A percentile compares a stretch with the other conserved stretches of the same genome.
phyloP scores from a whole-genome alignment of 768 basidiomycete species.

The Suillus luteus region DNA sequence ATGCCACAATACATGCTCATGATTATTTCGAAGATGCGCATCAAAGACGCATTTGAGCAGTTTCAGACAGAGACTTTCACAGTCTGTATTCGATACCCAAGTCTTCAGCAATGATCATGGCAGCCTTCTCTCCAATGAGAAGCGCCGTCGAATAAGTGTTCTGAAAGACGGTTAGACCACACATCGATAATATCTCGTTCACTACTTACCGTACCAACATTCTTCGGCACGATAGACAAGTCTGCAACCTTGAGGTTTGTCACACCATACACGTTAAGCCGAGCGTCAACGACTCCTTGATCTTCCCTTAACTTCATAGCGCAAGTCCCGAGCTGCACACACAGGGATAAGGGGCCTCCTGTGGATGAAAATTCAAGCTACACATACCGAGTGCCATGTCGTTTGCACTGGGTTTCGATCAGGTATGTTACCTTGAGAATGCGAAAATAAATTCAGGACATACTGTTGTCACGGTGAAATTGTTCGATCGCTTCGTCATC shows the following conservation, averaged over 20 bases:
- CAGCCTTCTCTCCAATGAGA: constrained; percentile 62
- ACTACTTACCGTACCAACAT: constrained; percentile 31
- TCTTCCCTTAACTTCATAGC: constrained; percentile 62
- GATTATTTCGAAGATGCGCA: background rate
- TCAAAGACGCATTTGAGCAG: background rate
- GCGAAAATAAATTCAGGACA: background rate
- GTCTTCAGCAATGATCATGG: constrained; percentile 59
- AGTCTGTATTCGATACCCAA: constrained; percentile 28
- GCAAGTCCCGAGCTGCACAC: constrained; percentile 58
- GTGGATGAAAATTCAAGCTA: background rate
- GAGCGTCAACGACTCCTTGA: constrained; percentile 29
- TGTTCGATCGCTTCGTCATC: constrained; percentile 39
- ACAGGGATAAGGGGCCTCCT: background rate
- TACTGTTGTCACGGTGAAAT: constrained; percentile 27
- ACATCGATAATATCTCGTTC: background rate
- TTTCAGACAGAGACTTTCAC: background rate
- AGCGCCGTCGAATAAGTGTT: constrained; percentile 48
- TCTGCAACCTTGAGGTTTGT: constrained; percentile 20
- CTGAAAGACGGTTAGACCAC: constrained; percentile 13
- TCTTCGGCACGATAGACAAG: constrained; percentile 27
- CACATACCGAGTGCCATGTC: constrained; percentile 37
- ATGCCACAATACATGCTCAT: background rate
- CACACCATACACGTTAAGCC: constrained; percentile 20
- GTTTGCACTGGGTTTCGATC: constrained; percentile 26
- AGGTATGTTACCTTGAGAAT: background rate